Percentiles rank a stretch among this genome's conserved stretches.
phyloP scores from a whole-genome alignment of 2,329 filamentous ascomycete species.

The Hysterium pulicare region DNA sequence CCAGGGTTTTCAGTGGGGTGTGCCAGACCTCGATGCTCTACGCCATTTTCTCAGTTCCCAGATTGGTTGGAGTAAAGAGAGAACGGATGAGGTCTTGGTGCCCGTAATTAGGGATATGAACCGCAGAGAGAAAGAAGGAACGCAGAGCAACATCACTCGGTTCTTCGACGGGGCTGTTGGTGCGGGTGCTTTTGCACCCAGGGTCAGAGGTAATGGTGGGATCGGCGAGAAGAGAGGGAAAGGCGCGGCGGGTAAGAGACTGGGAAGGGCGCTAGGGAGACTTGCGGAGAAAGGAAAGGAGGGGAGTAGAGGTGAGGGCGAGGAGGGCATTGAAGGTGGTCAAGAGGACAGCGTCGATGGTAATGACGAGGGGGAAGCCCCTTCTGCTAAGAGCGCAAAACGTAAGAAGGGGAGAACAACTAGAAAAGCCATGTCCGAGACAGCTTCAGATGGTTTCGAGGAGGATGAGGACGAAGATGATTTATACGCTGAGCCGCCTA shows the following conservation, averaged over 20 bases:
- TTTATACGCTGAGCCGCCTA: constrained; percentile 25
- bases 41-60: constrained; percentile 83
- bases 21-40: constrained; percentile 85
- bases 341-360: constrained; percentile 14
- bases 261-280: constrained; percentile 31
- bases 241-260: constrained; percentile 27
- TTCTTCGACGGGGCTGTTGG: constrained; percentile 79
- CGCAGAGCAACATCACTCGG: constrained; percentile 92
- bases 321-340: constrained; percentile 12
- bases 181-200: constrained; percentile 67
- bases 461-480: constrained; percentile 19
- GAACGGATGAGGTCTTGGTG: constrained; percentile 92
- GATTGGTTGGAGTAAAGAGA: constrained; percentile 87
- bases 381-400: constrained; percentile 9
- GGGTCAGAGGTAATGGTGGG: constrained; percentile 55
- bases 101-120: constrained; percentile 98
- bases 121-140: constrained; percentile 78
- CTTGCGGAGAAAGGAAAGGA: constrained; percentile 24
- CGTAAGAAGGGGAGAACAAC: constrained; percentile 14
- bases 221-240: constrained; percentile 50
- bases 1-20: constrained; percentile 88
- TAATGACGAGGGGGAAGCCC: constrained; percentile 1
- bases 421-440: constrained; percentile 14
- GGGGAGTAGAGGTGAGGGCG: constrained; percentile 18
- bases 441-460: constrained; percentile 7